A percentile compares a stretch with the other conserved stretches of the same genome.
These are phyloP conservation scores for Trametes hirsuta DNA, from an alignment of 1,284 basidiomycete species.

Conservation along the genomic window DNA sequence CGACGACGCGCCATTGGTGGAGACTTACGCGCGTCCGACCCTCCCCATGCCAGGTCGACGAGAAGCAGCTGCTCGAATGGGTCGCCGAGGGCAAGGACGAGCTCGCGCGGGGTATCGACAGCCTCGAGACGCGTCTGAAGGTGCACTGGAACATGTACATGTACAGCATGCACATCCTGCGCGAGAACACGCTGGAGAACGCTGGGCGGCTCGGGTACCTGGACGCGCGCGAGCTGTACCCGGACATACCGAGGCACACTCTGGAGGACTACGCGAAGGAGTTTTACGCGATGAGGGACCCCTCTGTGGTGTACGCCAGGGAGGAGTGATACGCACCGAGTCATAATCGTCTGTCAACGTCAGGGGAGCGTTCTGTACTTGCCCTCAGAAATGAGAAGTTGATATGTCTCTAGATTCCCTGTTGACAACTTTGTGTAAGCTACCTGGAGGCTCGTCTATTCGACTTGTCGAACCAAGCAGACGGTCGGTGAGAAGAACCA, in stretches of 20 bases:
- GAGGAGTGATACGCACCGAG: neutral
- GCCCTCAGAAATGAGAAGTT: too few species aligned
- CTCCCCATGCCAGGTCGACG: slow-evolving; percentile 4
- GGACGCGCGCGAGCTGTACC: slow-evolving; percentile 30
- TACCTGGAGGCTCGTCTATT: too few species aligned
- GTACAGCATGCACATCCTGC: slow-evolving; percentile 25
- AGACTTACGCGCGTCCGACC: neutral
- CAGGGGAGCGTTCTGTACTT: too few species aligned
- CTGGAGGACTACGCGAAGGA: slow-evolving; percentile 25
- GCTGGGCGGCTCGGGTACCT: slow-evolving; percentile 29
- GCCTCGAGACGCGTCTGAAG: neutral
- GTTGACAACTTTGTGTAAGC: too few species aligned
- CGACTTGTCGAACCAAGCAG: too few species aligned
- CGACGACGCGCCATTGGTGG: neutral
- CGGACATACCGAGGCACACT: slow-evolving; percentile 20
- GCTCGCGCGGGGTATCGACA: neutral
- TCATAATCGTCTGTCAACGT: too few species aligned
- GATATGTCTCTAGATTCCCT: too few species aligned
- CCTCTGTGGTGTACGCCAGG: neutral
- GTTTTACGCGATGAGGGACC: slow-evolving; percentile 21
- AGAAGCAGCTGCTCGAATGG: slow-evolving; percentile 11
- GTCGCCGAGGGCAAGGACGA: neutral
- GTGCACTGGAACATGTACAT: slow-evolving; percentile 18
- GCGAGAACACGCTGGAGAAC: slow-evolving; percentile 27
- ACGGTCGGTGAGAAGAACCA: too few species aligned